Base-by-base conservation (phyloP, 768 basidiomycete species). In the Dioszegia crocea region DNA sequence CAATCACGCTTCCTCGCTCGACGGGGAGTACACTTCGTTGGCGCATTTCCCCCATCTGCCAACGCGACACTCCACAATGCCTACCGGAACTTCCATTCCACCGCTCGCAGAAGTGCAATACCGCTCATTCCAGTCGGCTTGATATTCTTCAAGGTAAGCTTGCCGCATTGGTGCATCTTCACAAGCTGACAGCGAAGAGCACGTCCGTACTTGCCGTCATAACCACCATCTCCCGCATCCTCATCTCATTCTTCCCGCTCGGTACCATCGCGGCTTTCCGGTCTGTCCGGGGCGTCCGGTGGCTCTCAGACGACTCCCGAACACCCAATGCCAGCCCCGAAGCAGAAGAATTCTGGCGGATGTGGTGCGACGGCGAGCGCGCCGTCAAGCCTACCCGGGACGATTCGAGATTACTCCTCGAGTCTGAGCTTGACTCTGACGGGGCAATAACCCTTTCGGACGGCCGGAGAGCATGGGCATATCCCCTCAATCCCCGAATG, bases 191-290 rank as follows among this genome's bases (percentile, higher is more conserved):
- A 19, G 33, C 24, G 16, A 38, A 75, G 73, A 63, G 64, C 40
- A 67, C 71, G 17, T 65, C 71, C 17, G 44, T 67, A 14, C 55
- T 72, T 33, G 61, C 73, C 8, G 27, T 58, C n/a, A 64, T 67
- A 21, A 75, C 68, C 21, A 59, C 66, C 2, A 59, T 75, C 31
- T 70, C 73, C 4, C 73, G 73, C 1, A 61, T 73, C 31, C 55
- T 75, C 27, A 65, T 75, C 31, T 71, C 73, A 17, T 67, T 75
- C 62, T 67, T 75, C 38, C 73, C 73, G 27, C 50, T 75, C 21
- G 65, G 66, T 6, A 68, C 67, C 21, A 45, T 75, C 23, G 73
- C 70, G 27, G 63, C 68, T 3, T 62, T 68, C 54, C 58, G 56
- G 19, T 59, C 65, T 33, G 50, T 43, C 11, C 39, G 60, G 30